Conservation (phyloP, 805 yeast species). For the Pichia membranifaciens region DNA sequence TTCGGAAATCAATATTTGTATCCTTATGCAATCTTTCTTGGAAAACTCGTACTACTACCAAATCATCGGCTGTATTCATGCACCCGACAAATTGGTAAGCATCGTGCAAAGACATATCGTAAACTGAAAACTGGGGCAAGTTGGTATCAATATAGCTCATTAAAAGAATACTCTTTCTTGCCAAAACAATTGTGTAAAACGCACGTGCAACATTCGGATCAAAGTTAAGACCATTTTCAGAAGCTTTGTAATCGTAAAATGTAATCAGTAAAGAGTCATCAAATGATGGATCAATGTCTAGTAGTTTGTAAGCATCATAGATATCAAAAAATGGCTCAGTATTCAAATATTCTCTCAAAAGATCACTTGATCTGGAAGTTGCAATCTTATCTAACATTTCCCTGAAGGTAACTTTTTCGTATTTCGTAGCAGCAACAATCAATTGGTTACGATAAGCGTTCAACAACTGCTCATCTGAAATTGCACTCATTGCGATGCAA, state of each 20-base stretch:
- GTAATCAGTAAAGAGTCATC: slow-evolving; percentile 71
- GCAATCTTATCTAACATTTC: slow-evolving; percentile 37
- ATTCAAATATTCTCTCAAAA: slow-evolving; percentile 33
- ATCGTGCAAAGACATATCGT: slow-evolving; percentile 24
- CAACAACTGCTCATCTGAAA: slow-evolving; percentile 27
- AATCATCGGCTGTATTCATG: slow-evolving; percentile 48
- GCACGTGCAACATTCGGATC: slow-evolving; percentile 46
- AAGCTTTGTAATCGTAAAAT: slow-evolving; percentile 60
- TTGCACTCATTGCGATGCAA: slow-evolving; percentile 15
- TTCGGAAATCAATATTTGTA: slow-evolving; percentile 44
- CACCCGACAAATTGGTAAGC: slow-evolving; percentile 48
- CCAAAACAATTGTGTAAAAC: slow-evolving; percentile 53
- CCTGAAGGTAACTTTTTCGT: slow-evolving; percentile 30
- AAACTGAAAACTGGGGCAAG: slow-evolving; percentile 29
- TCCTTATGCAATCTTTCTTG: slow-evolving; percentile 39
- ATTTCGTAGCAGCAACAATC: slow-evolving; percentile 19
- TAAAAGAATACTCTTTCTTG: slow-evolving; percentile 51
- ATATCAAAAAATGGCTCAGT: slow-evolving; percentile 43
- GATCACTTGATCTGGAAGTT: slow-evolving; percentile 32
- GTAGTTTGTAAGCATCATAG: slow-evolving; percentile 43
- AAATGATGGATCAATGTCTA: slow-evolving; percentile 47
- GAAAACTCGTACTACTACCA: slow-evolving; percentile 46
- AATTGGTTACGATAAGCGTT: slow-evolving; percentile 24
- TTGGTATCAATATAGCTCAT: slow-evolving; percentile 47
- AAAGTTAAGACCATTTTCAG: slow-evolving; percentile 41